These are phyloP conservation scores for Trichothecium sympodiale DNA, from an alignment of 2,329 filamentous ascomycete genomes.

Conservation along the genomic window DNA sequence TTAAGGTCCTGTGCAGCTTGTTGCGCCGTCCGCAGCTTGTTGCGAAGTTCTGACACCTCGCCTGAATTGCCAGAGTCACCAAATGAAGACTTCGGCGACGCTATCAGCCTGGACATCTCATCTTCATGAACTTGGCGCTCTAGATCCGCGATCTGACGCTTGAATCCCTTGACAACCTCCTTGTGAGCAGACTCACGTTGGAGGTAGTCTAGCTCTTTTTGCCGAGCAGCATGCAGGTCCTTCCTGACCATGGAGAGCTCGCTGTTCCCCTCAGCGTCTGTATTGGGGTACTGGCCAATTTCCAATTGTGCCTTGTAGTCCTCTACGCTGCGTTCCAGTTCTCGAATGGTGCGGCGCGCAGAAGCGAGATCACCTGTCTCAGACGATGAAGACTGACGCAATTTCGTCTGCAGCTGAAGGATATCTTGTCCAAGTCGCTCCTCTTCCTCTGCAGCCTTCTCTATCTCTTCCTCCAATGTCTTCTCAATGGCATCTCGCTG, in stretches of 20 bases:
- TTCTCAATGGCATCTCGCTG: constrained; percentile 49
- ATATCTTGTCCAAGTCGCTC: constrained; percentile 47
- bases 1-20: constrained; percentile 46
- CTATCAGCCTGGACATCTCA: constrained; percentile 38
- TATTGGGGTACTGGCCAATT: constrained; percentile 18
- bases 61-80: constrained; percentile 46
- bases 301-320: constrained; percentile 37
- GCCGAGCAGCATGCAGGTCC: constrained; percentile 52
- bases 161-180: constrained; percentile 50
- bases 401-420: constrained; percentile 35
- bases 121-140: constrained; percentile 58
- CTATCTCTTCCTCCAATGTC: constrained; percentile 54
- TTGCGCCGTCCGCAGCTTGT: constrained; percentile 49
- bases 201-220: constrained; percentile 53
- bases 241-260: constrained; percentile 51
- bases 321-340: constrained; percentile 51
- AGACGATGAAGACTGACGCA: constrained; percentile 31
- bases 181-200: constrained; percentile 57
- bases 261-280: constrained; percentile 26
- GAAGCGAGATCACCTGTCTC: constrained; percentile 44
- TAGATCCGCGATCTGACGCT: constrained; percentile 53
- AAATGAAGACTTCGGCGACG: constrained; percentile 33
- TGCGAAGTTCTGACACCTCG: constrained; percentile 45
- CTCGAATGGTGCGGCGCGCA: constrained; percentile 50
- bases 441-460: constrained; percentile 55